phyloP scores from a whole-genome alignment of 371 early-diverging fungal species.

The Umbelopsis sp. region DNA sequence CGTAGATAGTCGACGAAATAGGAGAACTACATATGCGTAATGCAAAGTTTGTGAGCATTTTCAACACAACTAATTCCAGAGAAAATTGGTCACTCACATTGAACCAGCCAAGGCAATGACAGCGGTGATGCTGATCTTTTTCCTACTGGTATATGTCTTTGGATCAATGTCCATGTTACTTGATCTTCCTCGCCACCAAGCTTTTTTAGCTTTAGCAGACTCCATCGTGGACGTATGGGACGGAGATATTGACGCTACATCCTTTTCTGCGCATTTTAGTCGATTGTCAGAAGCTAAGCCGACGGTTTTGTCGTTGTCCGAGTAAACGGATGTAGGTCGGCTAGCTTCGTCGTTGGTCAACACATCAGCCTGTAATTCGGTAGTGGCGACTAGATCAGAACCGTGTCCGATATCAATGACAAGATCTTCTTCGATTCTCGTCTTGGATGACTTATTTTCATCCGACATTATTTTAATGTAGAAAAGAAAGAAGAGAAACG shows the following conservation, averaged over 20 bases:
- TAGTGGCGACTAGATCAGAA: neutral
- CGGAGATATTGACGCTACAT: neutral
- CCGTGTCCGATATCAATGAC: neutral
- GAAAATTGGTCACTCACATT: constrained; percentile 22
- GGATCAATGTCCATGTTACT: constrained; percentile 24
- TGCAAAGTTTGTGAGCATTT: neutral
- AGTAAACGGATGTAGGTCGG: neutral
- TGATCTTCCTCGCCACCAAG: constrained; percentile 6
- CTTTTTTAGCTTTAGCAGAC: neutral
- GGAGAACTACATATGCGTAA: constrained; percentile 24
- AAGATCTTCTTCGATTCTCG: constrained; percentile 9
- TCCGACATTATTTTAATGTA: neutral
- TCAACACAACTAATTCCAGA: neutral
- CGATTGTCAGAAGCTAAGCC: too few species aligned
- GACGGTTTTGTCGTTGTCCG: neutral
- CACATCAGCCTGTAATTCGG: neutral
- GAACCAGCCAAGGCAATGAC: constrained; percentile 31
- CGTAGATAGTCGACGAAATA: constrained; percentile 37
- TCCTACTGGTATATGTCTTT: constrained; percentile 19
- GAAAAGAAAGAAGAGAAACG: neutral
- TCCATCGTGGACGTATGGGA: neutral
- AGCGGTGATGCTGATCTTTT: constrained; percentile 24
- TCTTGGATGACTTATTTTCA: neutral
- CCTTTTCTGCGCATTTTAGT: neutral
- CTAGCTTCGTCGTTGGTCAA: neutral